Evolutionary conservation across 1,139 yeast species (phyloP).

Genomic region (Protomyces macrosporus): DNA sequence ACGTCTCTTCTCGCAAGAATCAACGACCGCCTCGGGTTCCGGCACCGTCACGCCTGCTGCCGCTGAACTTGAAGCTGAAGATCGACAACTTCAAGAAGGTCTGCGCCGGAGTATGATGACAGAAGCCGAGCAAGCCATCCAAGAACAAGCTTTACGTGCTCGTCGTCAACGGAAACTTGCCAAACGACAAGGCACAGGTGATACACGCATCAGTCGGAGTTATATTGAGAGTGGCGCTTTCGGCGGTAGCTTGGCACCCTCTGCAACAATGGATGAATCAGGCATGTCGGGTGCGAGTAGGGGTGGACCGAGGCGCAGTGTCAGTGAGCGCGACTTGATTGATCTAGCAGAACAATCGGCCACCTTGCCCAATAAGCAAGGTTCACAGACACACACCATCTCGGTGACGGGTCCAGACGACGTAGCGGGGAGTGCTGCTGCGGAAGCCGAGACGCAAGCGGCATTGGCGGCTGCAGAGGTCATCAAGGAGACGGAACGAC

Average conservation of each 20-base stretch:
- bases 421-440: neutral
- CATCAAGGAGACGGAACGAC: conserved; percentile 40
- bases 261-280: neutral
- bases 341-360: neutral
- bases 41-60: neutral
- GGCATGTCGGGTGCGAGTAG: neutral
- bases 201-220: neutral
- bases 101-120: neutral
- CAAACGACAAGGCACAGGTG: neutral
- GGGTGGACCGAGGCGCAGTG: neutral
- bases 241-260: neutral
- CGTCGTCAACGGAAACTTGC: neutral
- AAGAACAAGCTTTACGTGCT: neutral
- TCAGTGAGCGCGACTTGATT: neutral
- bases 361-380: neutral
- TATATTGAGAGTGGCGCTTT: conserved; percentile 17
- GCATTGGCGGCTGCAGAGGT: conserved; percentile 36
- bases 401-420: neutral
- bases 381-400: neutral
- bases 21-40: neutral
- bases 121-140: neutral
- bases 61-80: neutral
- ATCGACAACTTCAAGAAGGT: neutral
- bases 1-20: conserved; percentile 16
- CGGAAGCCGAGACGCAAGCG: neutral